A percentile compares a stretch with the other conserved stretches of the same genome.
Conservation (phyloP, 495 filamentous ascomycete species). For the Penicillium angulare region DNA sequence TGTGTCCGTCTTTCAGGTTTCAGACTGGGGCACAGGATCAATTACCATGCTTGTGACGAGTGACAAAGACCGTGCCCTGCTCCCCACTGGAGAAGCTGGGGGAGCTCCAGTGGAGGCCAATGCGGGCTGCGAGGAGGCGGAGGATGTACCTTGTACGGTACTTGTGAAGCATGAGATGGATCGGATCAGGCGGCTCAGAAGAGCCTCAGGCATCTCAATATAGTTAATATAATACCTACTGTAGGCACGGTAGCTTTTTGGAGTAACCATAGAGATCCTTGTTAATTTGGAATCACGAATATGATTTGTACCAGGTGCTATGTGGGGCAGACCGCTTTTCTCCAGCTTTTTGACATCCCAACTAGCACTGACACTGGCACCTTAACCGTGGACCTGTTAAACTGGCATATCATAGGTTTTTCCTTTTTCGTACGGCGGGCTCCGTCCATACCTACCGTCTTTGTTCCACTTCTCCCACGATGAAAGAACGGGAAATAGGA, state of each 20-base stretch:
- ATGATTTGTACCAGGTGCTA: not conserved
- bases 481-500: no score
- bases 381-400: no score
- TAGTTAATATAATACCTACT: no score
- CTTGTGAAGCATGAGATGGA: not conserved
- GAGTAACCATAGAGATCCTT: not conserved
- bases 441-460: no score
- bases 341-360: not conserved
- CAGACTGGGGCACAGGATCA: slow-evolving; percentile 8
- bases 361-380: no score
- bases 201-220: not conserved
- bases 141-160: not conserved
- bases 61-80: slow-evolving; percentile 1
- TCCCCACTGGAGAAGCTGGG: not conserved
- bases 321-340: not conserved
- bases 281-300: not conserved
- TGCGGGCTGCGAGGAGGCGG: not conserved
- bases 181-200: not conserved
- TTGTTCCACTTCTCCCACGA: no score
- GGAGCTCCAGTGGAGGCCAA: slow-evolving; percentile 8
- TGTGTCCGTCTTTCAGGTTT: slow-evolving; percentile 8
- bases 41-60: not conserved
- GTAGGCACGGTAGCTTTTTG: no score
- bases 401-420: not conserved
- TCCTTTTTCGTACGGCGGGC: no score